These are phyloP conservation scores for Lasiosphaeriaceae sp. DNA, from an alignment of 495 filamentous ascomycete genomes.

Conservation along the genomic window DNA sequence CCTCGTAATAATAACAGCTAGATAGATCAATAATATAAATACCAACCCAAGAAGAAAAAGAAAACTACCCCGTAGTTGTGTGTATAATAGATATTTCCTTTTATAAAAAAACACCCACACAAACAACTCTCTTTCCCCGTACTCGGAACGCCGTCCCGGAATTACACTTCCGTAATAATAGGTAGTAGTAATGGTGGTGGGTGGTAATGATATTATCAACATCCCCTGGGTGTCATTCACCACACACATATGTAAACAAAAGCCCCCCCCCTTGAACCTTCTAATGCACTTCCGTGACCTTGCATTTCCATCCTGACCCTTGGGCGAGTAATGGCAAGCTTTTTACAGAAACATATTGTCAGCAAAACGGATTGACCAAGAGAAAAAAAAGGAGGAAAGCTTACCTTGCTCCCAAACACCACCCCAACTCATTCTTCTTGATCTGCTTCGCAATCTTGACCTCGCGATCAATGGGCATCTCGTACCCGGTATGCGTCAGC, in stretches of 20 bases:
- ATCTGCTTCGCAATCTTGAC: slow-evolving; percentile 99
- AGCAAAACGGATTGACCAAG: slow-evolving; percentile 26
- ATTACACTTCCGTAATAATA: too few relatives aligned
- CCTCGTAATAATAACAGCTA: too few relatives aligned
- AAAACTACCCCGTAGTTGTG: too few relatives aligned
- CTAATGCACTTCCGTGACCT: slow-evolving; percentile 41
- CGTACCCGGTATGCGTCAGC: slow-evolving; percentile 90
- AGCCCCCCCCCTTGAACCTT: background rate
- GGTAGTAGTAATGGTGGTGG: background rate
- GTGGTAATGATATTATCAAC: too few relatives aligned
- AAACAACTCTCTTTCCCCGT: too few relatives aligned
- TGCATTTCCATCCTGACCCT: slow-evolving; percentile 48
- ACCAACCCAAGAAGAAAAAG: too few relatives aligned
- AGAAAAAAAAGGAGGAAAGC: slow-evolving; percentile 16
- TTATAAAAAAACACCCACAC: background rate
- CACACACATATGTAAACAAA: background rate
- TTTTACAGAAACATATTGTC: slow-evolving; percentile 21
- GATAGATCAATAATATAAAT: too few relatives aligned
- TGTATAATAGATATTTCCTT: background rate
- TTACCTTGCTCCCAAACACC: slow-evolving; percentile 96
- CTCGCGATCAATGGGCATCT: slow-evolving; percentile 94
- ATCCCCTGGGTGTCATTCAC: too few relatives aligned
- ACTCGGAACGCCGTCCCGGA: too few relatives aligned
- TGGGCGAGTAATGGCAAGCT: slow-evolving; percentile 45
- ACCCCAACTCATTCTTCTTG: slow-evolving; percentile 92